Base-by-base conservation (phyloP, 78 protist genomes). In the Dictyostelium brefeldianum region DNA sequence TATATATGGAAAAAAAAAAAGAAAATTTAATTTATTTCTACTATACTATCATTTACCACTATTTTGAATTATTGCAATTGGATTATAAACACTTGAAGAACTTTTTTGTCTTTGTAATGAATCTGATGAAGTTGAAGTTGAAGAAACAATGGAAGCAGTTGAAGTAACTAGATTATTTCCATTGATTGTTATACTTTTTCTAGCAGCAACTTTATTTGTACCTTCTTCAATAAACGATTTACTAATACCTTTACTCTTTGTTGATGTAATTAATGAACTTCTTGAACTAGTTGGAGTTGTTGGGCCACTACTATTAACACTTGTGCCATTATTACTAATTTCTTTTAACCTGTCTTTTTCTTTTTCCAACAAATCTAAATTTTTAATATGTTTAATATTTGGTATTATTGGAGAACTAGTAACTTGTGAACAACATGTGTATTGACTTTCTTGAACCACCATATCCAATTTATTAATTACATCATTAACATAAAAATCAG, bases 301-400 rank as follows among this genome's bases (percentile, higher is more conserved):
- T n/a, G 11, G 27, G 1, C 20, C 69, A 70, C 14, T 43, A 43
- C 20, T 41, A 41, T 29, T 29, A 11, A 36, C 50, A 14, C 17
- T 4, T 15, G 27, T n/a, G 8, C 18, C 1, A 36, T 36, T 36
- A 31, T 41, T 71, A 31, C 22, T 27, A 70, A 41, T 2, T 43
- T 70, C 29, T 70, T 25, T 41, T 41, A 67, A 25, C 31, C 47
- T 70, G 8, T 31, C 78, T 70, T 70, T 43, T 70, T 70, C 78
- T 70, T 70, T 70, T 70, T 43, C 53, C 22, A 31, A 41, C 18
- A 41, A 20, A 41, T 70, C 53, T 14, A 70, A 65, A 65, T 65
- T 65, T 65, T 65, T 65, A 65, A 65, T 65, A 29, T 65, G 73
- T 65, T 65, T 65, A 4, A 65, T 65, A 29, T 70, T 70, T 70